Evolutionary conservation across 805 yeast genomes (phyloP).

Genomic region (Spathaspora boniae): DNA sequence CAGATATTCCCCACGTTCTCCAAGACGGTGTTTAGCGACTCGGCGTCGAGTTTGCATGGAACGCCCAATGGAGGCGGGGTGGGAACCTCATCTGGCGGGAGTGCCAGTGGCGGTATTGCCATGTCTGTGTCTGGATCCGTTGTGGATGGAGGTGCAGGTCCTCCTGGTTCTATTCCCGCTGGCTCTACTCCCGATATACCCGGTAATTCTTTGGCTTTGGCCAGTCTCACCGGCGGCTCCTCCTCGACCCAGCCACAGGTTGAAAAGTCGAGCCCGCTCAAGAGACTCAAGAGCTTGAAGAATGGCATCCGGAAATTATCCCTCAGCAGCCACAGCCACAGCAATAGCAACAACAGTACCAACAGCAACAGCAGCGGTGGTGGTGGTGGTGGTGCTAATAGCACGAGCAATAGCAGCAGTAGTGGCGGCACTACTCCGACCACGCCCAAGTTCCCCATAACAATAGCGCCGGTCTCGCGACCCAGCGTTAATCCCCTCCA

Average conservation of each 20-base stretch:
- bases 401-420: too few relatives aligned
- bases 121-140: too few relatives aligned
- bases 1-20: slow-evolving; percentile 12
- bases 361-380: too few relatives aligned
- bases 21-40: slow-evolving; percentile 2
- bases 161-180: too few relatives aligned
- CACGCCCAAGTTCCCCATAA: slow-evolving; percentile 5
- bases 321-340: slow-evolving; percentile 11
- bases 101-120: background rate
- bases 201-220: too few relatives aligned
- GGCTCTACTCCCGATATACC: too few relatives aligned
- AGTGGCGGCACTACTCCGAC: slow-evolving; percentile 8
- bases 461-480: background rate
- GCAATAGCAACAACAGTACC: background rate
- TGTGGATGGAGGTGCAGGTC: too few relatives aligned
- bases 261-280: slow-evolving; percentile 21
- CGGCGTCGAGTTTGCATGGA: background rate
- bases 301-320: slow-evolving; percentile 38
- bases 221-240: background rate
- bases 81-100: background rate
- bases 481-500: background rate
- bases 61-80: background rate
- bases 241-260: background rate
- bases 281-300: slow-evolving; percentile 34
- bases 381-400: too few relatives aligned